phyloP scores from a whole-genome alignment of 148 eudicot genomes.

The Rhododendron griersonianum region DNA sequence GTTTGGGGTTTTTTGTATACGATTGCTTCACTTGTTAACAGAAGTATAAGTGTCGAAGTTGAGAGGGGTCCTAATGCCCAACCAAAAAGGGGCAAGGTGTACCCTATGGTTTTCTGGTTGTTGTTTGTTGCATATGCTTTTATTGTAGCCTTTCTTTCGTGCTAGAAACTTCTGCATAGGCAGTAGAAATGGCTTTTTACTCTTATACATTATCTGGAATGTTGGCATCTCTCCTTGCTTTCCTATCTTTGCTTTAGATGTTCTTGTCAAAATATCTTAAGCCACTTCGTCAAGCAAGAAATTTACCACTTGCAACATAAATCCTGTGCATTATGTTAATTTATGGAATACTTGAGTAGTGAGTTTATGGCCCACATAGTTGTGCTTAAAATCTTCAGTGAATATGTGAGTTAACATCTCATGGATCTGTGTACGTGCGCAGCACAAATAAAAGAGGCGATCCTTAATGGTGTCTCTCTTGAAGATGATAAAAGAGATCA shows the following conservation, averaged over 20 bases:
- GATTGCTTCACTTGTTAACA: not conserved
- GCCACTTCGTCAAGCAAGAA: not conserved
- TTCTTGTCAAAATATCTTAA: not conserved
- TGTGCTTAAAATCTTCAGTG: not conserved
- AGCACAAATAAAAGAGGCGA: slow-evolving; percentile 90
- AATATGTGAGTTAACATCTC: not conserved
- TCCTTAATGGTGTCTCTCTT: slow-evolving; percentile 84
- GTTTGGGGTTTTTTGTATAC: not conserved
- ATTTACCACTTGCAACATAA: not conserved
- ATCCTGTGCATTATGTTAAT: not conserved
- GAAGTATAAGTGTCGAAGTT: not conserved
- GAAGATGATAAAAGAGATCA: slow-evolving; percentile 84
- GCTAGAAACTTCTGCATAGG: not conserved
- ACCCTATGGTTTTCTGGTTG: not conserved
- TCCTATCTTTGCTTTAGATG: not conserved
- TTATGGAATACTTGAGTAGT: not conserved
- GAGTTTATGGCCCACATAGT: not conserved
- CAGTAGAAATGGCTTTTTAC: too few species aligned
- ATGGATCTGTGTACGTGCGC: slow-evolving; percentile 21
- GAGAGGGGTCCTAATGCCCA: not conserved
- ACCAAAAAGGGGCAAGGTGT: not conserved
- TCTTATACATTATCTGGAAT: not conserved
- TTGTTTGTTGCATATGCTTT: not conserved
- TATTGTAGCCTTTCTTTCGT: not conserved
- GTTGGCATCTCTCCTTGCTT: not conserved